Conservation (phyloP, 768 basidiomycete genomes). For the Pleurotus tuoliensis region DNA sequence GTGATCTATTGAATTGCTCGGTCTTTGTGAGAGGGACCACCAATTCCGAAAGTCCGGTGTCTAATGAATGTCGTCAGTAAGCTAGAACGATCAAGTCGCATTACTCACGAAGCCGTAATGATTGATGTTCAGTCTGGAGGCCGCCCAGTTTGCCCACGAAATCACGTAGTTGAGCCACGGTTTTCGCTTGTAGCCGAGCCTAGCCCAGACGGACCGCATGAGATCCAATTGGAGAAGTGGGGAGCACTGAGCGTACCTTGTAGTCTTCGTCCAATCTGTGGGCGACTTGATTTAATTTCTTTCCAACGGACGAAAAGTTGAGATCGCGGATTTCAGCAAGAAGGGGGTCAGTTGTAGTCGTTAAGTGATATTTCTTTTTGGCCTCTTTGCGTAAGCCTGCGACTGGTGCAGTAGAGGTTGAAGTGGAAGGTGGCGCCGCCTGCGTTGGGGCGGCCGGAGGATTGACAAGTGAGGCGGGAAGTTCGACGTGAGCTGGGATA, state of each 20-base stretch:
- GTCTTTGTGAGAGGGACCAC: slow-evolving; percentile 81
- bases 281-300: slow-evolving; percentile 75
- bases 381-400: slow-evolving; percentile 66
- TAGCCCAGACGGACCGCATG: slow-evolving; percentile 20
- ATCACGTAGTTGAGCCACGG: slow-evolving; percentile 85
- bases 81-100: slow-evolving; percentile 3
- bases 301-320: slow-evolving; percentile 89
- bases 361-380: slow-evolving; percentile 86
- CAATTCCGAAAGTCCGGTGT: slow-evolving; percentile 92
- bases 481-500: slow-evolving; percentile 65
- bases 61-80: slow-evolving; percentile 35
- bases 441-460: slow-evolving; percentile 47
- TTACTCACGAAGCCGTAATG: slow-evolving; percentile 77
- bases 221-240: too few species aligned
- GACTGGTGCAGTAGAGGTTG: slow-evolving; percentile 36
- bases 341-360: slow-evolving; percentile 74
- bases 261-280: slow-evolving; percentile 88
- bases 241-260: slow-evolving; percentile 49
- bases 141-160: slow-evolving; percentile 96
- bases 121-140: slow-evolving; percentile 87
- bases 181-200: slow-evolving; percentile 85
- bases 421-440: slow-evolving; percentile 33
- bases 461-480: slow-evolving; percentile 65
- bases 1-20: slow-evolving; percentile 83
- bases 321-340: slow-evolving; percentile 82